A percentile compares a stretch with the other conserved stretches of the same genome.
Conservation (phyloP, 805 yeast species). For the Scheffersomyces lignosus region DNA sequence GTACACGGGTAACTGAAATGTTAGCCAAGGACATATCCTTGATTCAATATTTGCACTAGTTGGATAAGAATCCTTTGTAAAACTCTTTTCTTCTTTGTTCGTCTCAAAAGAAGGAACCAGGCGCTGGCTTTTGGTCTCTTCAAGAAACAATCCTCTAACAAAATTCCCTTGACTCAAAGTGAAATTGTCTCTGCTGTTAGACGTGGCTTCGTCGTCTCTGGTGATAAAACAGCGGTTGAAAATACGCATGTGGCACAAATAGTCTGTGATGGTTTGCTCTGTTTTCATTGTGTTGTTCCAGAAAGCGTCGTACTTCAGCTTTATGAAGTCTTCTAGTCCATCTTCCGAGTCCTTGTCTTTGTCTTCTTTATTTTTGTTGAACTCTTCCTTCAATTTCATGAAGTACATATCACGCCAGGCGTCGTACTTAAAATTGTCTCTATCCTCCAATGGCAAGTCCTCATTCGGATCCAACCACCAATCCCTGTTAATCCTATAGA, state of each 20-base stretch:
- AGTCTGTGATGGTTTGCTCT: constrained; percentile 43
- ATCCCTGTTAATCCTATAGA: constrained; percentile 37
- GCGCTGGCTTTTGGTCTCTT: too few species aligned
- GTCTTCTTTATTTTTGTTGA: constrained; percentile 11
- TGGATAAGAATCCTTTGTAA: too few species aligned
- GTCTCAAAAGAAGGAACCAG: not conserved
- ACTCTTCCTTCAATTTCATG: constrained; percentile 23
- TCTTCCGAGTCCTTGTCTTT: constrained; percentile 20
- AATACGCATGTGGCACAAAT: constrained; percentile 45
- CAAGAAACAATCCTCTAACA: constrained; percentile 3
- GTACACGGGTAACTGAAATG: constrained; percentile 28
- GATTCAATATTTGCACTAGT: constrained; percentile 25
- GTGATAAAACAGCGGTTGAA: constrained; percentile 47
- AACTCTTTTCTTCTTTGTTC: too few species aligned
- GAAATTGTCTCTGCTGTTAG: constrained; percentile 6
- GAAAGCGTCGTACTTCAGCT: constrained; percentile 26
- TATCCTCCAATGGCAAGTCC: constrained; percentile 25
- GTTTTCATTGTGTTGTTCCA: constrained; percentile 20
- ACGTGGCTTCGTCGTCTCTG: constrained; percentile 12
- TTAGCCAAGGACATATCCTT: constrained; percentile 37
- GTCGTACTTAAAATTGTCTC: constrained; percentile 31
- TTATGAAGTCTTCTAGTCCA: constrained; percentile 24
- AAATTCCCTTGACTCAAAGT: constrained; percentile 11
- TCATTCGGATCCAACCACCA: constrained; percentile 46
- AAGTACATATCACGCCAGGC: constrained; percentile 23